A percentile compares a stretch with the other conserved stretches of the same genome.
These are phyloP conservation scores for Calonectria hawksworthii DNA, from an alignment of 2,329 filamentous ascomycete species.

Conservation along the genomic window DNA sequence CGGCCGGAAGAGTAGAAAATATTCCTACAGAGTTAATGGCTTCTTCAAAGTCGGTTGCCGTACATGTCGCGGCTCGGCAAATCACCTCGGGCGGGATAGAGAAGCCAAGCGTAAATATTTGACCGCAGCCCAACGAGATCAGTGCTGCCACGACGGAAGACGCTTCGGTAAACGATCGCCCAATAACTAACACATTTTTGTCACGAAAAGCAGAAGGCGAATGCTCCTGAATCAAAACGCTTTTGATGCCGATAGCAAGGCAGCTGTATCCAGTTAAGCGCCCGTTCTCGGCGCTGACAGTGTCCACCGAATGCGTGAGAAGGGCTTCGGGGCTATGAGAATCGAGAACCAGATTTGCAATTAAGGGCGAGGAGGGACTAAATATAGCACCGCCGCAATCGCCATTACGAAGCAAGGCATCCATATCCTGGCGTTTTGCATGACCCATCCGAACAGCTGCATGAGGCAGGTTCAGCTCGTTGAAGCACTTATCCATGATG, in stretches of 20 bases:
- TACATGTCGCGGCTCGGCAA: neutral
- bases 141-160: constrained; percentile 13
- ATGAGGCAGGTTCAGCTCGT: constrained; percentile 31
- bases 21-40: constrained; percentile 12
- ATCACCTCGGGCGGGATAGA: neutral
- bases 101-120: constrained; percentile 27
- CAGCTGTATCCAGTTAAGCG: constrained; percentile 20
- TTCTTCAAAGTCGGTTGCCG: neutral
- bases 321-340: neutral
- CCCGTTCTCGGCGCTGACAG: constrained; percentile 16
- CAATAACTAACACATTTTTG: constrained; percentile 20
- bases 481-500: constrained; percentile 33
- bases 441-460: neutral
- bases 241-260: constrained; percentile 9
- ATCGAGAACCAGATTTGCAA: neutral
- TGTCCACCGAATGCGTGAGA: constrained; percentile 10
- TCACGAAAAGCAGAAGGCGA: constrained; percentile 15
- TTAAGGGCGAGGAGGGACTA: neutral
- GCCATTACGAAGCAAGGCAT: constrained; percentile 3
- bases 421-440: neutral
- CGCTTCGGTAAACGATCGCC: constrained; percentile 21
- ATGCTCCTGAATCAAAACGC: constrained; percentile 24
- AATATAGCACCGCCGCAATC: constrained; percentile 21
- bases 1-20: constrained; percentile 21
- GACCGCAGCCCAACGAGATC: constrained; percentile 14